phyloP scores from a whole-genome alignment of 139 green algal genomes.

The Chlorella sp. region DNA sequence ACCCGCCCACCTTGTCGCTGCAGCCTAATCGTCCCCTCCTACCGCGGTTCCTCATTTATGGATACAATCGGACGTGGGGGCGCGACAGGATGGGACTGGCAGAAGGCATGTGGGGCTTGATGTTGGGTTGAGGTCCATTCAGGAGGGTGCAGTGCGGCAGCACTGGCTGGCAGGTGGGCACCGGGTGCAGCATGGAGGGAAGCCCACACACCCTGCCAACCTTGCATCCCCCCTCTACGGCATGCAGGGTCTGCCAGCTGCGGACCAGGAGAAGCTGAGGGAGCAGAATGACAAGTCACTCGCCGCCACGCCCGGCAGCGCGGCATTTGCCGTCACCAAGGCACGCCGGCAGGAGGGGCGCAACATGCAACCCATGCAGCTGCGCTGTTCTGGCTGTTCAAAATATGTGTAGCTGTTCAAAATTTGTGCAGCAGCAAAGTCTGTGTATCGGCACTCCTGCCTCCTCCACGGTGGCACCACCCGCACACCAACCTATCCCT shows the following conservation, averaged over 20 bases:
- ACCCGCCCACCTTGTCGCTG: background rate
- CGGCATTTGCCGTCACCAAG: slow-evolving; percentile 95
- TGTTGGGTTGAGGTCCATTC: no score
- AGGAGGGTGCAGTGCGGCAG: no score
- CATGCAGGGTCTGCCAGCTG: background rate
- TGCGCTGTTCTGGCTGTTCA: no score
- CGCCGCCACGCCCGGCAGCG: slow-evolving; percentile 81
- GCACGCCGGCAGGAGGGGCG: slow-evolving; percentile 45
- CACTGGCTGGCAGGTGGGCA: no score
- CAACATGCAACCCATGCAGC: no score
- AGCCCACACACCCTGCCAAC: background rate
- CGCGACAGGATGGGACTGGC: slow-evolving; percentile 96
- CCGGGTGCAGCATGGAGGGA: no score
- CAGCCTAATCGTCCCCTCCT: slow-evolving; percentile 94
- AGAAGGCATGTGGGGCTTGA: slow-evolving; percentile 42
- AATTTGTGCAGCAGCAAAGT: no score
- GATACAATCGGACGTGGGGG: slow-evolving; percentile 99
- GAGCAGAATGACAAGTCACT: slow-evolving; percentile 97
- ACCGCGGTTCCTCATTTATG: slow-evolving; percentile 98
- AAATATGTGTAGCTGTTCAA: no score
- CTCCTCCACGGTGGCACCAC: no score
- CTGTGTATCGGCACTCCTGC: no score
- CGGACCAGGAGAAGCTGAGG: slow-evolving; percentile 49
- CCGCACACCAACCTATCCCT: no score
- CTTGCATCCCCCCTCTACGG: background rate